phyloP scores from a whole-genome alignment of 1,284 basidiomycete genomes.

The Ceratobasidium sp. region DNA sequence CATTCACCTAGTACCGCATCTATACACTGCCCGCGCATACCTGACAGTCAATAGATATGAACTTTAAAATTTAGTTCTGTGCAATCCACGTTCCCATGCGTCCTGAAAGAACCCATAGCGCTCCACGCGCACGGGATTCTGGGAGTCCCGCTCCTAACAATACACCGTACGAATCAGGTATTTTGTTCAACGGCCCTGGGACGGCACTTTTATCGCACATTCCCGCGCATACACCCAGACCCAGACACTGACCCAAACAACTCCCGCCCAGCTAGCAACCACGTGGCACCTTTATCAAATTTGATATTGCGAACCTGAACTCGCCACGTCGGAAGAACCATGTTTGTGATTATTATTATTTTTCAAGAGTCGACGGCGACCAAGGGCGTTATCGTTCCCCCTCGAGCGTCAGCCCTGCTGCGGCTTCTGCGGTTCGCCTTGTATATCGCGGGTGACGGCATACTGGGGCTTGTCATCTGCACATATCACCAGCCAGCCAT shows the following conservation, averaged over 20 bases:
- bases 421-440: too few relatives aligned
- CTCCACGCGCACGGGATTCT: too few relatives aligned
- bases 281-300: constrained; percentile 3
- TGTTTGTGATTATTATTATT: background rate
- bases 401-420: background rate
- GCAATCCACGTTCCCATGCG: background rate
- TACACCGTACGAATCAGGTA: background rate
- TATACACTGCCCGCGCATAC: background rate
- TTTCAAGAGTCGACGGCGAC: background rate
- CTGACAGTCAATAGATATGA: too few relatives aligned
- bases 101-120: background rate
- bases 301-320: background rate
- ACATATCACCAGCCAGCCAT: background rate
- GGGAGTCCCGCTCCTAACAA: background rate
- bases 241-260: too few relatives aligned
- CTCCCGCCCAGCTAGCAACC: background rate
- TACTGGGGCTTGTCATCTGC: background rate
- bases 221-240: too few relatives aligned
- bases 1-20: background rate
- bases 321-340: background rate
- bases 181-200: too few relatives aligned
- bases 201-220: too few relatives aligned
- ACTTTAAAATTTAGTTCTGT: too few relatives aligned
- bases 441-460: background rate
- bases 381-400: background rate